Base-by-base conservation (phyloP, 2,329 filamentous ascomycete genomes). In the Periconia digitata region DNA sequence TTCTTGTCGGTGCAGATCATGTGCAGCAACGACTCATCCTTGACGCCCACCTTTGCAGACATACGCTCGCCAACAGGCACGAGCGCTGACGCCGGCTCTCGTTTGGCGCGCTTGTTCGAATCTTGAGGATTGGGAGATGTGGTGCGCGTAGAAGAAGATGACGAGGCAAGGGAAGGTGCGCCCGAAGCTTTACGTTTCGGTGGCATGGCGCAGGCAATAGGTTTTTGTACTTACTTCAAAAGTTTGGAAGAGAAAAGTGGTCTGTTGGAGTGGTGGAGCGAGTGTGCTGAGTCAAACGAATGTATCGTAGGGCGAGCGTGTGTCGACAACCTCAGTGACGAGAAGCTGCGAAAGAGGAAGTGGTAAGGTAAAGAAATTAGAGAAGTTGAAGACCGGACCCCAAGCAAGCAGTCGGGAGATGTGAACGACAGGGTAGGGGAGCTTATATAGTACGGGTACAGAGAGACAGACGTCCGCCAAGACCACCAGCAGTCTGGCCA, bases 1-100 rank as follows among this genome's bases (percentile, higher is more conserved):
- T 18, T 32, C 36, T 23, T 32, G 44, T 55, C 45, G 8, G 50
- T 37, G 47, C 58, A 58, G 8, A 54, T 22, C 42, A 62, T 56
- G 39, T 34, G 51, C 3, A 62, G 46, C 16, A 62, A 37, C 5
- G 50, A 43, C 2, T 20, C 18, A 16, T 59, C 44, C 21, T 43
- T 34, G 2, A 41, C 45, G 23, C 52, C 50, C 12, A 53, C 5
- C 2, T 16, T 50, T 15, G 58, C 58, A 2, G 37, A 48, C 17
- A 35, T 29, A 46, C 58, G 58, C 8, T 17, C 37, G 17, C 39
- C 44, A 13, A 47, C 34, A 5, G 58, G 58, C 3, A 55, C 8
- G 16, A 59, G 51, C 2, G 46, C 37, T 7, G 42, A 44, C 4
- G 21, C 32, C 2, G 34, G 34, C 7, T 3, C 34, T 8, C 23